Base-by-base conservation (phyloP, 441 rosid species). In the Kokia cookei region DNA sequence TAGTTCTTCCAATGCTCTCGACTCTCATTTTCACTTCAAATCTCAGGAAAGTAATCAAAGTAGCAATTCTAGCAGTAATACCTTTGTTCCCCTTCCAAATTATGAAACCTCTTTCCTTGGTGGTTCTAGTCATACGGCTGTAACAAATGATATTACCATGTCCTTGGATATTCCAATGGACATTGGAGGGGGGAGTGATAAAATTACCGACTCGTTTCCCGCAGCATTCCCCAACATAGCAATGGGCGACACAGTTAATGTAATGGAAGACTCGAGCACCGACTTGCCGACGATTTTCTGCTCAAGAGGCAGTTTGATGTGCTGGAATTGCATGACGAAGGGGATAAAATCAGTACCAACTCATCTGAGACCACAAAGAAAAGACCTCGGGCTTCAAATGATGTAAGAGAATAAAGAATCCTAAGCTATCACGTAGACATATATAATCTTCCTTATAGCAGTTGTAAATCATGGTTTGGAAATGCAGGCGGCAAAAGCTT, bases 251-350 rank as follows among this genome's bases (percentile, higher is more conserved):
- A 71, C 78, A 12, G 54, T 9, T 59, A 12, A 65, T 12, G 65
- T 54, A n/a, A 60, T 73, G 62, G 75, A 76, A 74, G 74, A 55
- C 59, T 40, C 12, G 17, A 42, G 17, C 45, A 48, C 59, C 42
- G 26, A 72, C 32, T 65, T 14, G 75, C 75, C 40, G 42, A 73
- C 40, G 86, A 75, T 64, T 61, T 77, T 69, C 81, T 74, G 67
- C 82, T 73, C 40, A 85, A 84, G 78, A 77, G 87, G 71, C 85
- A 83, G 80, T 26, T 75, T 47, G 71, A 83, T 4, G 50, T 13
- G 42, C 74, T 78, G 27, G 79, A 79, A 67, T 29, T 58, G 63
- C 71, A 27, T 29, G 45, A 57, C 5, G 73, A 53, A 17, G 48
- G 61, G 73, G 73, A 27, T 17, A 70, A 71, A 37, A 61, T 67